Conservation (phyloP, 2,329 filamentous ascomycete species). For the Fusarium musae region DNA sequence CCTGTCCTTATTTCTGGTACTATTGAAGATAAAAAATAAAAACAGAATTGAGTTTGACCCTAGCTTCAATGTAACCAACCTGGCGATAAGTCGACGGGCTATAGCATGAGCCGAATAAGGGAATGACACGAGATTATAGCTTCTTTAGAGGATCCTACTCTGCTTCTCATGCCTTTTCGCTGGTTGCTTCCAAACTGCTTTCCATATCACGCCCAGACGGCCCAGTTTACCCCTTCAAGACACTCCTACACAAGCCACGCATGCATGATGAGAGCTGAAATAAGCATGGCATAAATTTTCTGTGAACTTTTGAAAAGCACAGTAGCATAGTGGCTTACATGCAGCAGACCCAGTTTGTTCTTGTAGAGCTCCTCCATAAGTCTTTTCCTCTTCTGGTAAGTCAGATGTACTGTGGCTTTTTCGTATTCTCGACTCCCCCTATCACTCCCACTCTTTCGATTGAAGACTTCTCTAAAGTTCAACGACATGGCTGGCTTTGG, state of each 20-base stretch:
- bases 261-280: constrained; percentile 13
- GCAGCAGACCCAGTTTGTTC: not conserved
- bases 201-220: constrained; percentile 11
- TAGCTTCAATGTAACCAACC: constrained; percentile 4
- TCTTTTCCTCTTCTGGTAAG: constrained; percentile 1
- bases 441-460: not conserved
- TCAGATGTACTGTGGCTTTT: constrained; percentile 4
- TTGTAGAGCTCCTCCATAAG: not conserved
- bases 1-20: not conserved
- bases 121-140: constrained; percentile 1
- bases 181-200: not conserved
- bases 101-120: not conserved
- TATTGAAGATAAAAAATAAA: not conserved
- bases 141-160: not conserved
- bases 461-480: not conserved
- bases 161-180: not conserved
- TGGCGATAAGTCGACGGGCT: not conserved
- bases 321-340: not conserved
- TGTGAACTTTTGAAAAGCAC: not conserved
- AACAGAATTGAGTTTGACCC: not conserved
- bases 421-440: constrained; percentile 13
- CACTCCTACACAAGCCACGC: constrained; percentile 26
- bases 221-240: constrained; percentile 30
- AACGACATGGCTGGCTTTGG: constrained; percentile 1
- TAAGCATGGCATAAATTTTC: not conserved